These are phyloP conservation scores for Syncephalis plumigaleata DNA, from an alignment of 371 early-diverging fungal genomes.

Conservation along the genomic window DNA sequence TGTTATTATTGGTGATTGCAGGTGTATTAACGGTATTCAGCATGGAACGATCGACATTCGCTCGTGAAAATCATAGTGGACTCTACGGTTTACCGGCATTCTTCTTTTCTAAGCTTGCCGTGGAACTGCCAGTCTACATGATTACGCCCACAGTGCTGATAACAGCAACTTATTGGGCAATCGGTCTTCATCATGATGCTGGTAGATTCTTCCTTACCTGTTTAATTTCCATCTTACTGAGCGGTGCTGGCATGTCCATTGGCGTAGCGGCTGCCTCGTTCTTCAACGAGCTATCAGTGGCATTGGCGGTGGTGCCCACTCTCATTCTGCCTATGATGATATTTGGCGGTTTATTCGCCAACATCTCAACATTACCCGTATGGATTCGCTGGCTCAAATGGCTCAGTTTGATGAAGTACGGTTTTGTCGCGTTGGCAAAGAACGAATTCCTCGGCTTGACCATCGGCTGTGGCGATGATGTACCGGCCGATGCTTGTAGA, in stretches of 20 bases:
- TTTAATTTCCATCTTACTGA: background rate
- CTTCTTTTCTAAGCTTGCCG: background rate
- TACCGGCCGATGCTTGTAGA: too few relatives aligned
- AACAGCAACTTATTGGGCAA: background rate
- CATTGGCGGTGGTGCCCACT: constrained; percentile 14
- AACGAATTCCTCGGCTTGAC: constrained; percentile 15
- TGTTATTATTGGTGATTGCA: too few relatives aligned
- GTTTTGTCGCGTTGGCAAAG: constrained; percentile 27
- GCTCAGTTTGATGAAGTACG: constrained; percentile 41
- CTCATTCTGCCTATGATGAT: constrained; percentile 24
- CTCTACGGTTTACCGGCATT: background rate
- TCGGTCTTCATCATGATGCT: background rate
- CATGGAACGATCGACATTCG: background rate
- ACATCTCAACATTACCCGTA: constrained; percentile 30
- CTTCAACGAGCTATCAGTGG: constrained; percentile 4
- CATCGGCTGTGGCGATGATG: too few relatives aligned
- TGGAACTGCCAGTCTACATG: background rate
- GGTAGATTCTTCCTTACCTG: background rate
- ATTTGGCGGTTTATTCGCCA: constrained; percentile 31
- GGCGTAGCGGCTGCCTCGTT: background rate
- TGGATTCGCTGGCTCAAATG: constrained; percentile 38
- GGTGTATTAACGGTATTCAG: background rate
- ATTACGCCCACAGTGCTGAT: background rate
- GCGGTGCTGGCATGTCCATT: background rate
- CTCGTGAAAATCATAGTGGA: background rate